Evolutionary conservation across 441 rosid genomes (phyloP), one percentile per base, ranked within the genome.

Genomic region (Eruca vesicaria): DNA sequence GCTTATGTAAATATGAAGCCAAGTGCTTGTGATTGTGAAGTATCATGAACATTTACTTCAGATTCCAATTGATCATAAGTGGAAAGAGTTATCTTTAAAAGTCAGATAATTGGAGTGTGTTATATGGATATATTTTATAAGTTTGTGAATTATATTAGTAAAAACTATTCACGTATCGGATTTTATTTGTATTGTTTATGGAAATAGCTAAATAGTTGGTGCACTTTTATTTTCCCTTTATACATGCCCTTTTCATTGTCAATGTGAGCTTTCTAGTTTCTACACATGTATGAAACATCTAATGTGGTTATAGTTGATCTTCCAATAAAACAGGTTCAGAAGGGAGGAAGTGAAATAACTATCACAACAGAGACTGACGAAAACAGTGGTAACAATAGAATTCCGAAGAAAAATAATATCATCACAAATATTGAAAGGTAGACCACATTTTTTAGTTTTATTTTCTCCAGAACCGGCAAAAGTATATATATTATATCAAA

Each of bases 371-470:
- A 84, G 35, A 86, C 84, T 4, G 76, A 68, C 73, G 74, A 83
- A 63, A 84, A 80, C 62, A 83, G 68, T 63, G 79, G 82, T 65
- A 31, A 33, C 29, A 69, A 18, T 43, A 10, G 0, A 55, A 38
- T 82, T 82, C 45, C 70, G 26, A 78, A 82, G 73, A 83, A 83
- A 71, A 84, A 55, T 61, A 84, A 79, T 77, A 73, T 81, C 83
- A 89, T 84, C 81, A 84, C 77, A 83, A 88, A 79, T 84, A 36
- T 92, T 41, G 87, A 86, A 83, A 90, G 95, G 98, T 93, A 86
- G 7, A 11, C 20, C 21, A 70, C 77, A 23, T 3, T 20, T 53
- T 52, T 52, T 11, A 32, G 16, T 6, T 23, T 8, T 29, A 8
- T 59, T 31, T 20, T 33, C n/a, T 53, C 6, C 3, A 33, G 31